Percentiles rank a stretch among this genome's conserved stretches.
These are phyloP conservation scores for Echites panduratus DNA, from an alignment of 257 asterid genomes.

Conservation along the genomic window DNA sequence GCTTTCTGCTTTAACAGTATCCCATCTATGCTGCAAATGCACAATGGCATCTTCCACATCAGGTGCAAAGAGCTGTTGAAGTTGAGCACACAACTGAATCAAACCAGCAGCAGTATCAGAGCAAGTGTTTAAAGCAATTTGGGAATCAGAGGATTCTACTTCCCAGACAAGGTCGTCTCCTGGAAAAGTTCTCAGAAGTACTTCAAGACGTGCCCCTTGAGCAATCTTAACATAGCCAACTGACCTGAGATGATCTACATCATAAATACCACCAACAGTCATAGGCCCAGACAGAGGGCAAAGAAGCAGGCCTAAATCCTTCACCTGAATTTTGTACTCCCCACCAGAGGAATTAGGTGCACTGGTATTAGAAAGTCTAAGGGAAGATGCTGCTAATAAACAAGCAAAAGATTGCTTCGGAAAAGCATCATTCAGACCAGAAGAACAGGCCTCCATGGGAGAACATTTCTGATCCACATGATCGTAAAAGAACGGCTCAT, in stretches of 20 bases:
- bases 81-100: constrained; percentile 65
- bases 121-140: constrained; percentile 62
- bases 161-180: constrained; percentile 66
- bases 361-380: constrained; percentile 54
- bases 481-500: constrained; percentile 59
- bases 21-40: constrained; percentile 98
- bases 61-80: constrained; percentile 84
- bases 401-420: constrained; percentile 55
- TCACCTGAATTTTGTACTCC: constrained; percentile 58
- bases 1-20: constrained; percentile 52
- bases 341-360: constrained; percentile 35
- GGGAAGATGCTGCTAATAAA: constrained; percentile 80
- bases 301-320: constrained; percentile 83
- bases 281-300: constrained; percentile 37
- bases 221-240: constrained; percentile 87
- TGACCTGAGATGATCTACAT: constrained; percentile 61
- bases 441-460: constrained; percentile 25
- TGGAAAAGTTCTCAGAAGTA: constrained; percentile 52
- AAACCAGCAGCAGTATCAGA: constrained; percentile 74
- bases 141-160: constrained; percentile 68
- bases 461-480: constrained; percentile 21
- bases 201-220: constrained; percentile 67
- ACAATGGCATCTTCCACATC: constrained; percentile 70
- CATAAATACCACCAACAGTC: constrained; percentile 34
- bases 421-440: constrained; percentile 24